A percentile compares a stretch with the other conserved stretches of the same genome.
These are phyloP conservation scores for Fusarium compactum DNA, from an alignment of 2,329 filamentous ascomycete genomes.

Conservation along the genomic window DNA sequence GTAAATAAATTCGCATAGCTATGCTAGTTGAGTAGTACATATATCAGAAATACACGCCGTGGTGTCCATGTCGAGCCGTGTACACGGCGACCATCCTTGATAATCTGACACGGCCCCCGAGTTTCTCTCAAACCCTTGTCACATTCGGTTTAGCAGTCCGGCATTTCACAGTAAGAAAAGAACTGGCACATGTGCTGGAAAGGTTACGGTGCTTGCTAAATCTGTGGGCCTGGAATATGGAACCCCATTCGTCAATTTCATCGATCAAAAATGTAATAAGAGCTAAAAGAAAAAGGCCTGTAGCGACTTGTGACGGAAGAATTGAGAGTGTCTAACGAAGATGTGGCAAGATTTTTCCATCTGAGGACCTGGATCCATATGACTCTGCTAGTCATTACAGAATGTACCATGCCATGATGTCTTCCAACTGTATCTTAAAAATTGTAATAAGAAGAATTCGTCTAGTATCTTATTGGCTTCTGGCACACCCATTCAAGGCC, in stretches of 20 bases:
- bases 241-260: too few relatives aligned
- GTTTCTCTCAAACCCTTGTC: too few relatives aligned
- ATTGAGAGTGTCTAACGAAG: rapidly evolving
- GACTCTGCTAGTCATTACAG: background rate
- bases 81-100: background rate
- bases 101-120: too few relatives aligned
- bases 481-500: background rate
- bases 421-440: rapidly evolving
- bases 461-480: rapidly evolving
- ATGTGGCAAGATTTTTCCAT: background rate
- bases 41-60: background rate
- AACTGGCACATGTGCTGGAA: rapidly evolving
- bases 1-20: background rate
- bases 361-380: too few relatives aligned
- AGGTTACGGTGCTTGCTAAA: too few relatives aligned
- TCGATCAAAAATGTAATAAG: too few relatives aligned
- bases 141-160: too few relatives aligned
- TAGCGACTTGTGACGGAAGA: too few relatives aligned
- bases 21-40: background rate
- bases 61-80: background rate
- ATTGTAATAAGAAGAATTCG: background rate
- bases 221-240: rapidly evolving
- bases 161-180: too few relatives aligned
- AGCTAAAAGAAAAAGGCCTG: too few relatives aligned
- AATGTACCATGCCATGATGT: background rate